phyloP scores from a whole-genome alignment of 1,139 yeast species.

The Wickerhamomyces sp. region DNA sequence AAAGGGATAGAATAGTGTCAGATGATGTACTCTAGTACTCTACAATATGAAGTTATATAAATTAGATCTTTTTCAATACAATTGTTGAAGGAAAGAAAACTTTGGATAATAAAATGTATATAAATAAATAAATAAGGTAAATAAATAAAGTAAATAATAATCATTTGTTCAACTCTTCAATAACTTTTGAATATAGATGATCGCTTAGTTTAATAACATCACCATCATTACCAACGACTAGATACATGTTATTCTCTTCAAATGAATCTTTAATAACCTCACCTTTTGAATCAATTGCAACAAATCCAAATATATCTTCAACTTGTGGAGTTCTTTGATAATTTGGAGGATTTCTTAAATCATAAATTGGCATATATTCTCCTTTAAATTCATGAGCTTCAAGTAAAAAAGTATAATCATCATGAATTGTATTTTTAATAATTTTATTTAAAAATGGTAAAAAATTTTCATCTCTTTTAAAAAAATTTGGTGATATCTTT shows the following conservation, averaged over 20 bases:
- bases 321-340: slow-evolving; percentile 69
- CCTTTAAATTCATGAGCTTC: slow-evolving; percentile 57
- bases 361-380: slow-evolving; percentile 66
- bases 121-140: slow-evolving; percentile 3
- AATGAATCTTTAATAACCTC: slow-evolving; percentile 51
- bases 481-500: slow-evolving; percentile 15
- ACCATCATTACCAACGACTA: slow-evolving; percentile 53
- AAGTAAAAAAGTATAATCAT: slow-evolving; percentile 55
- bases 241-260: slow-evolving; percentile 55
- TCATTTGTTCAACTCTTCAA: neutral
- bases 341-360: slow-evolving; percentile 60
- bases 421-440: slow-evolving; percentile 28
- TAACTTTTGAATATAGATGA: slow-evolving; percentile 35
- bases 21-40: no score
- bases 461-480: slow-evolving; percentile 25
- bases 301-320: slow-evolving; percentile 69
- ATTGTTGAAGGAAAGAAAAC: no score
- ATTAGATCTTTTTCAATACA: no score
- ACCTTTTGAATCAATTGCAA: slow-evolving; percentile 52
- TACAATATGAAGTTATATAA: no score
- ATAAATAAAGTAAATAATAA: no score
- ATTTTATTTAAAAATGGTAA: slow-evolving; percentile 26
- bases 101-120: no score
- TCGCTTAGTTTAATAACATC: slow-evolving; percentile 56
- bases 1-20: no score